Evolutionary conservation across 495 filamentous ascomycete species (phyloP).

Genomic region (Stereocaulon alpinum): DNA sequence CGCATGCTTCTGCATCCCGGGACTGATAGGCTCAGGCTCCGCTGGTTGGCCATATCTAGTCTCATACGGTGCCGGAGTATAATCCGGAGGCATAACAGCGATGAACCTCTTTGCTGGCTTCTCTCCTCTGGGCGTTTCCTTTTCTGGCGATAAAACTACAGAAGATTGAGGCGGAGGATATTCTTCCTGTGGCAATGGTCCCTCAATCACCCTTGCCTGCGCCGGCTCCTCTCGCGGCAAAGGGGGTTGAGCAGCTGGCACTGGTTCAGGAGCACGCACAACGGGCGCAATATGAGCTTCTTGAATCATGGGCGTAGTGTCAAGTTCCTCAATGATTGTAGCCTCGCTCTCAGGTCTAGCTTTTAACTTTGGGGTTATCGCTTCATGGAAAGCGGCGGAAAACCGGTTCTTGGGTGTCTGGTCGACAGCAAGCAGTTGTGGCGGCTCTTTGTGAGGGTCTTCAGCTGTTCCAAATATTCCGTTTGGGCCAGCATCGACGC

Average conservation of each 20-base stretch:
- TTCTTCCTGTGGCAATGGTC: constrained; percentile 10
- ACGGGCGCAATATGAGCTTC: constrained; percentile 22
- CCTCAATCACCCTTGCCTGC: neutral
- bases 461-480: neutral
- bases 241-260: constrained; percentile 15
- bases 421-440: constrained; percentile 26
- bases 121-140: constrained; percentile 23
- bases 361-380: constrained; percentile 17
- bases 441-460: constrained; percentile 20
- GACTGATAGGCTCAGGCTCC: constrained; percentile 25
- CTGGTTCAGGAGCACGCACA: constrained; percentile 16
- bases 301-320: constrained; percentile 20
- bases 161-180: constrained; percentile 19
- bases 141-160: constrained; percentile 9
- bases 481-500: neutral
- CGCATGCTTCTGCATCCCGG: constrained; percentile 20
- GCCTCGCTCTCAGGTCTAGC: constrained; percentile 19
- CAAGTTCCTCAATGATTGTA: constrained; percentile 24
- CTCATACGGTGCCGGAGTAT: constrained; percentile 5
- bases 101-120: constrained; percentile 25
- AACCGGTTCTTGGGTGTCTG: constrained; percentile 22
- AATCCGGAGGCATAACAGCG: constrained; percentile 25
- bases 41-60: constrained; percentile 19
- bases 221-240: neutral
- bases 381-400: constrained; percentile 22